Evolutionary conservation across 768 basidiomycete genomes (phyloP).

Genomic region (Boletus pseudo-olivaceus): DNA sequence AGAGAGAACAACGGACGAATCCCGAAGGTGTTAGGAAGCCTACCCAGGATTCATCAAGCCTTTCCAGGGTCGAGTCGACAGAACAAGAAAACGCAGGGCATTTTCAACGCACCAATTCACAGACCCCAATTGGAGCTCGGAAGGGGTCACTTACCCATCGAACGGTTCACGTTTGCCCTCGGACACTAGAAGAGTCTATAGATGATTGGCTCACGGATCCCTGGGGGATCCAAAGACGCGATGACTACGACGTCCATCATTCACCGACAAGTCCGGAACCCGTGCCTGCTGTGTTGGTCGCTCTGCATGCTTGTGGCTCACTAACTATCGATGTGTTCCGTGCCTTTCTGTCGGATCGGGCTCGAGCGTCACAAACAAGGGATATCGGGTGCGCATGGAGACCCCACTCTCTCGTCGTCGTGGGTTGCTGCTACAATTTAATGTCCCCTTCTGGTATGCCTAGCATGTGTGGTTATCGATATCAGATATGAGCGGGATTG

Average conservation of each 20-base stretch:
- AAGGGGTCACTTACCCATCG: slow-evolving; percentile 48
- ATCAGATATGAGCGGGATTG: slow-evolving; percentile 1
- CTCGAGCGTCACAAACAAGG: slow-evolving; percentile 3
- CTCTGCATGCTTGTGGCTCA: slow-evolving; percentile 74
- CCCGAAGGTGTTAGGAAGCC: neutral
- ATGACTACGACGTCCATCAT: neutral
- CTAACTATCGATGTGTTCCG: slow-evolving; percentile 66
- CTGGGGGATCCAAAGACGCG: neutral
- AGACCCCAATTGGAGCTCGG: neutral
- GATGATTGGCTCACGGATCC: slow-evolving; percentile 48
- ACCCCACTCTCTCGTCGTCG: slow-evolving; percentile 52
- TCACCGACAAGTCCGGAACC: slow-evolving; percentile 3
- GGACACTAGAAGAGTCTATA: slow-evolving; percentile 43
- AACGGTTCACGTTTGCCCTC: slow-evolving; percentile 52
- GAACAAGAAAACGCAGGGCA: neutral
- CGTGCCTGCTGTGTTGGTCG: slow-evolving; percentile 57
- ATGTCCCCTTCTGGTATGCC: slow-evolving; percentile 48
- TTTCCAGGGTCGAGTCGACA: neutral
- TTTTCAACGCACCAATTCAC: neutral
- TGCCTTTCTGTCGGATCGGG: slow-evolving; percentile 38
- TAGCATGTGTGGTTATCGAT: neutral
- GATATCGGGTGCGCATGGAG: slow-evolving; percentile 37
- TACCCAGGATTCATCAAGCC: neutral
- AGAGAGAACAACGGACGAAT: slow-evolving; percentile 8
- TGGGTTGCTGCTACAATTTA: slow-evolving; percentile 81